Percentiles rank a stretch among this genome's conserved stretches.
Conservation (phyloP, 495 filamentous ascomycete species). For the Penicillium canescens region DNA sequence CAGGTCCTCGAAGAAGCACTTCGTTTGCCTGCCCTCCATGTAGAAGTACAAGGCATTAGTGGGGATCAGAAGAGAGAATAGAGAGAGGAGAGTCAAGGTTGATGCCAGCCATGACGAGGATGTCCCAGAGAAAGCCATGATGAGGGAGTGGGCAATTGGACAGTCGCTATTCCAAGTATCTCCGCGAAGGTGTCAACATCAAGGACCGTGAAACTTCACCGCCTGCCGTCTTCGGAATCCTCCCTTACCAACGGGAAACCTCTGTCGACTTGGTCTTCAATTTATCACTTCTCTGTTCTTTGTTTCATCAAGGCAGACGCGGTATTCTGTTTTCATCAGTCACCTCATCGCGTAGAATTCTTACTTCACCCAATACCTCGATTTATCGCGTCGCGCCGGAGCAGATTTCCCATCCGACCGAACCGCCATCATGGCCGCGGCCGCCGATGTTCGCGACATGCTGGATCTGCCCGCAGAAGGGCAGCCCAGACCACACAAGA, state of each 20-base stretch:
- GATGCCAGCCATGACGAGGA: slow-evolving; percentile 44
- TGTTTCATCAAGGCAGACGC: slow-evolving; percentile 4
- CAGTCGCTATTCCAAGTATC: slow-evolving; percentile 10
- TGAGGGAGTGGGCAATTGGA: slow-evolving; percentile 14
- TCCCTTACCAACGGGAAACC: slow-evolving; percentile 20
- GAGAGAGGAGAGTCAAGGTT: slow-evolving; percentile 34
- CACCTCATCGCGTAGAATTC: not conserved
- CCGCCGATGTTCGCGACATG: slow-evolving; percentile 87
- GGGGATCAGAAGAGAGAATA: slow-evolving; percentile 53
- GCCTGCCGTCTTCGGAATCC: slow-evolving; percentile 18
- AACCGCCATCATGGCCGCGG: slow-evolving; percentile 60
- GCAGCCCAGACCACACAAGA: slow-evolving; percentile 67
- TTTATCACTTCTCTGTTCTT: slow-evolving; percentile 4
- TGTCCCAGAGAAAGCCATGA: slow-evolving; percentile 37
- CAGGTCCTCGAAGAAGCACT: slow-evolving; percentile 97
- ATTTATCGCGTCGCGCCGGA: slow-evolving; percentile 1
- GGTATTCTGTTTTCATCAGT: not conserved
- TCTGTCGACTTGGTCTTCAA: slow-evolving; percentile 21
- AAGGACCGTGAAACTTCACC: slow-evolving; percentile 17
- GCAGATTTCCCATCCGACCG: not conserved
- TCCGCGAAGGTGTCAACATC: slow-evolving; percentile 21
- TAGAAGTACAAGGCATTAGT: slow-evolving; percentile 92
- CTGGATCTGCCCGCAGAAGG: slow-evolving; percentile 74
- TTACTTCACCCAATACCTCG: not conserved
- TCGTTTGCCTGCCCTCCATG: slow-evolving; percentile 71